Evolutionary conservation across 2,329 filamentous ascomycete genomes (phyloP).

Genomic region (Penicillium sp.): DNA sequence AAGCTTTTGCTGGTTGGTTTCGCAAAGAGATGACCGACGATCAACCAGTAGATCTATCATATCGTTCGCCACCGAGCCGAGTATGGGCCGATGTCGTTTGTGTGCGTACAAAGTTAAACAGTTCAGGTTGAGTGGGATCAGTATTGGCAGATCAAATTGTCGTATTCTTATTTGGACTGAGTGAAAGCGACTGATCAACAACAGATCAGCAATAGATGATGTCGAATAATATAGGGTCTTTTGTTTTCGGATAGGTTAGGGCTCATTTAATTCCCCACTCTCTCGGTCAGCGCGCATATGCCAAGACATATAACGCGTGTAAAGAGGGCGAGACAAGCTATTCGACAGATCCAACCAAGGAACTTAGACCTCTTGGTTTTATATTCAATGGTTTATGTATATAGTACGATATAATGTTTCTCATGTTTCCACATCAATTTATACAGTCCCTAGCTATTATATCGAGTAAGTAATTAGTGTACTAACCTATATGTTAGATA

Average conservation of each 20-base stretch:
- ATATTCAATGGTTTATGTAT: background rate
- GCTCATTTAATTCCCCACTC: background rate
- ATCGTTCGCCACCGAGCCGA: background rate
- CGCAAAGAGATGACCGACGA: slow-evolving; percentile 1
- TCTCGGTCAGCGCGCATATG: background rate
- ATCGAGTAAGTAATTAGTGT: background rate
- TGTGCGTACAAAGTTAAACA: background rate
- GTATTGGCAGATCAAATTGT: background rate
- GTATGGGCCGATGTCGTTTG: background rate
- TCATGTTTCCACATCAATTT: background rate
- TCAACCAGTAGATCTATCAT: slow-evolving; percentile 8
- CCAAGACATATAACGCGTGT: slow-evolving; percentile 11
- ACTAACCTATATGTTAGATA: too few species aligned
- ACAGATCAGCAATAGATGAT: background rate
- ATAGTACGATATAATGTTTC: background rate
- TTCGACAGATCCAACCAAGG: background rate
- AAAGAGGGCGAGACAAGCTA: slow-evolving; percentile 2
- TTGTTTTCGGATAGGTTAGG: slow-evolving; percentile 1
- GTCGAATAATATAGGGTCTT: background rate
- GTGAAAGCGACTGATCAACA: background rate
- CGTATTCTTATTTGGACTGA: background rate
- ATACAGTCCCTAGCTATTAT: background rate
- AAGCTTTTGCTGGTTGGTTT: slow-evolving; percentile 6
- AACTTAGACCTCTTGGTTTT: slow-evolving; percentile 1
- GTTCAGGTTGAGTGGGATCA: background rate